Base-by-base conservation (phyloP, 768 basidiomycete genomes). In the Rhodotorula diobovata region DNA sequence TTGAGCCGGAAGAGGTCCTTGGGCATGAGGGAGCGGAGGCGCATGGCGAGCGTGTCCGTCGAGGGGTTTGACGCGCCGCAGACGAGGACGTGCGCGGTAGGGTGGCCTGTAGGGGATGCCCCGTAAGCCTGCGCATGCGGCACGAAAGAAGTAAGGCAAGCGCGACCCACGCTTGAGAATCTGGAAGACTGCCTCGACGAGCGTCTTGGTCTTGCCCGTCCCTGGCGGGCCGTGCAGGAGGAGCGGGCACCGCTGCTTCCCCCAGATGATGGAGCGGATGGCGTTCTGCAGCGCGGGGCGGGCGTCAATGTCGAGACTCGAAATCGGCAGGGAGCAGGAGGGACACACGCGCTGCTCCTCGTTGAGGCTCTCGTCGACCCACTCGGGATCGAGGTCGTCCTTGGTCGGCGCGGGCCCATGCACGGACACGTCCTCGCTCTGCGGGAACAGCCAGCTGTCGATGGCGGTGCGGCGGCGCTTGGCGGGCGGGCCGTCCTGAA, bases 141-240 rank as follows among this genome's bases (percentile, higher is more conserved):
- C 21, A 12, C n/a, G 5, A 58, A 18, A n/a, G 15, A 18, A 35
- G 39, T 30, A 46, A 43, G 41, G 41, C 3, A 12, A 43, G 28
- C 2, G 15, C 12, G 10, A 55, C 56, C 7, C 2, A 70, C 68
- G 63, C 20, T 71, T 60, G 0, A 81, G 63, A 34, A 82, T 78
- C 57, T 81, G 80, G 4, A 81, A 74, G 37, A 80, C 77, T 0
- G 71, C 63, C 62, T 81, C 81, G 55, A 79, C 78, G 11, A 80
- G 56, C 0, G 79, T 79, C 55, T 78, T 76, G 15, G 74, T 75
- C 55, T 75, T 77, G 15, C 78, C 77, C 5, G 79, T 79, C 7
- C 81, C 81, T 0, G 80, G 79, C 2, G 81, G 81, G 16, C 81
- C 81, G n/a, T 68, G 74, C 30, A 81, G 77, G 4, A 82, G 67